Percentiles rank a stretch among this genome's conserved stretches.
Conservation (phyloP, 2,329 filamentous ascomycete genomes). For the Exophiala xenobiotica region DNA sequence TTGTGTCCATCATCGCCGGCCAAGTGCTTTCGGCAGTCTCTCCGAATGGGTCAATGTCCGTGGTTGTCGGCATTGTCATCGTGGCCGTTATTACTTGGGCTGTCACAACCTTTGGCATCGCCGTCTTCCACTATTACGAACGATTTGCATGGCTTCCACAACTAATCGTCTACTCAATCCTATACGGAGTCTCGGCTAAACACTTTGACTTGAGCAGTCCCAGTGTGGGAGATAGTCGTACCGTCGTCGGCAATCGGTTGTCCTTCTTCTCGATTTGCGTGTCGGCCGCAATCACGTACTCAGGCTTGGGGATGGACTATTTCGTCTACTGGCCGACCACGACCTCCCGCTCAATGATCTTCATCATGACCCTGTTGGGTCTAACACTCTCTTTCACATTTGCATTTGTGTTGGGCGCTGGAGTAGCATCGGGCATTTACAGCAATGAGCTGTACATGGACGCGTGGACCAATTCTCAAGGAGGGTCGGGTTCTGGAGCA, state of each 20-base stretch:
- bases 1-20: conserved; percentile 62
- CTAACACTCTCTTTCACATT: conserved; percentile 60
- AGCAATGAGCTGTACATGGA: conserved; percentile 54
- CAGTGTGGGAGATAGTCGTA: conserved; percentile 48
- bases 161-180: conserved; percentile 58
- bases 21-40: conserved; percentile 68
- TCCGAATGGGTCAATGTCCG: conserved; percentile 56
- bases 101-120: conserved; percentile 67
- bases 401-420: conserved; percentile 61
- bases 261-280: conserved; percentile 68
- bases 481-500: conserved; percentile 57
- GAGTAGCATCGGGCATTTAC: conserved; percentile 59
- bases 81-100: conserved; percentile 62
- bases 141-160: conserved; percentile 65
- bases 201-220: conserved; percentile 57
- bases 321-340: conserved; percentile 60
- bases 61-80: conserved; percentile 67
- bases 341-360: conserved; percentile 54
- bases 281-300: conserved; percentile 23
- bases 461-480: conserved; percentile 49
- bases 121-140: conserved; percentile 67
- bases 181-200: conserved; percentile 61
- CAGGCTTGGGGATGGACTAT: conserved; percentile 21
- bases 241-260: conserved; percentile 49
- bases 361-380: conserved; percentile 57